Evolutionary conservation across 768 basidiomycete genomes (phyloP).

Genomic region (Lanmaoa rubissima): DNA sequence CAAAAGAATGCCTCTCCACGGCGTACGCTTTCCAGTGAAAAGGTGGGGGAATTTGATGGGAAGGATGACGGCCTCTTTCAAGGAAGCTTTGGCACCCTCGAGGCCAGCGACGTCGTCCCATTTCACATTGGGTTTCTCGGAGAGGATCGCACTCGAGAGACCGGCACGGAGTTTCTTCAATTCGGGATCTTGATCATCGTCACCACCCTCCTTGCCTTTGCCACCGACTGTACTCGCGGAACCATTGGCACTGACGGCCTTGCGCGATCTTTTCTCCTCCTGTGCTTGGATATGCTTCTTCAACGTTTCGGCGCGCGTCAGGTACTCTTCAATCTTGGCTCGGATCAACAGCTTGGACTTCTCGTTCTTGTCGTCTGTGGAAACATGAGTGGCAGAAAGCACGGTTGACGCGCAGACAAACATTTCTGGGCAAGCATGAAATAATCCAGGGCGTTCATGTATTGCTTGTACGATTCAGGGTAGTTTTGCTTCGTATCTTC

Average conservation of each 20-base stretch:
- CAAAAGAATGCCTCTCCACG: conserved; percentile 93
- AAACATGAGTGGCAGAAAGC: neutral
- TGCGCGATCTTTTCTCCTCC: conserved; percentile 55
- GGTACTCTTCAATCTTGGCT: conserved; percentile 87
- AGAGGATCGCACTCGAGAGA: conserved; percentile 81
- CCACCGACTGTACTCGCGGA: conserved; percentile 39
- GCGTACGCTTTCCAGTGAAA: conserved; percentile 97
- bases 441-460: conserved; percentile 94
- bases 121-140: conserved; percentile 92
- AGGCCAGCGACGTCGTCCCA: conserved; percentile 99
- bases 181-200: conserved; percentile 84
- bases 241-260: conserved; percentile 50
- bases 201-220: conserved; percentile 49
- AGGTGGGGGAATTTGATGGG: conserved; percentile 99
- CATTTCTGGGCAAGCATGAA: conserved; percentile 98
- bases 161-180: conserved; percentile 95
- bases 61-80: conserved; percentile 99
- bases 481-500: conserved; percentile 94
- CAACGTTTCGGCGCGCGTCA: conserved; percentile 85
- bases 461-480: conserved; percentile 89
- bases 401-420: conserved; percentile 29
- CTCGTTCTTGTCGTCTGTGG: conserved; percentile 82
- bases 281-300: conserved; percentile 74
- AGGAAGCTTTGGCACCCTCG: conserved; percentile 89
- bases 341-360: conserved; percentile 85